phyloP scores from a whole-genome alignment of 2,329 filamentous ascomycete genomes.

The Penicillium sp. region DNA sequence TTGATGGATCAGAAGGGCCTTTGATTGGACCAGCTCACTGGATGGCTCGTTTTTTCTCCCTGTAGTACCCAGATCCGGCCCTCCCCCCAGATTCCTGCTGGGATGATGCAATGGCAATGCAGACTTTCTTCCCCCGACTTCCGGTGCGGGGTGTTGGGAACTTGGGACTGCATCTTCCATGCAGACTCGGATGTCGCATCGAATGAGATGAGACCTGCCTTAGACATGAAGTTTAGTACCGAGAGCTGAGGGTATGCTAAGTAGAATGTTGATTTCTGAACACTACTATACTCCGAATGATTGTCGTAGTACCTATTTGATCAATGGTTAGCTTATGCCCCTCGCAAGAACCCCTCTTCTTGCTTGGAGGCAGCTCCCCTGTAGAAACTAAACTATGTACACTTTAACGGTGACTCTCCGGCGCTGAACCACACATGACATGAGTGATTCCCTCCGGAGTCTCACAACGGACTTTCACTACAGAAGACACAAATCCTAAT shows the following conservation, averaged over 20 bases:
- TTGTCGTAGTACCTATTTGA: too few species aligned
- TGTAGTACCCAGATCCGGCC: not conserved
- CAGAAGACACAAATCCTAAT: not conserved
- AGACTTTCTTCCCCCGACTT: not conserved
- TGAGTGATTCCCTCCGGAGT: not conserved
- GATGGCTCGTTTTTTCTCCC: not conserved
- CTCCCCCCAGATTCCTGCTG: not conserved
- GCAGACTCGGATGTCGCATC: conserved; percentile 1
- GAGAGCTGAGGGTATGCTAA: too few species aligned
- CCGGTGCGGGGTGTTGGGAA: conserved; percentile 1
- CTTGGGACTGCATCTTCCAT: not conserved
- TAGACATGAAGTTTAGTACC: not conserved
- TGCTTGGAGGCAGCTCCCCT: not conserved
- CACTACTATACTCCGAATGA: too few species aligned
- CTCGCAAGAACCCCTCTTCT: not conserved
- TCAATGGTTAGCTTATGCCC: too few species aligned
- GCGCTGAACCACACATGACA: not conserved
- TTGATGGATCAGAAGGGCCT: not conserved
- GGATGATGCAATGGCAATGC: conserved; percentile 19
- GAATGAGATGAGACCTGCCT: conserved; percentile 1
- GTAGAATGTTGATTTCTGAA: too few species aligned
- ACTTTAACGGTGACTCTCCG: not conserved
- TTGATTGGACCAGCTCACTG: not conserved
- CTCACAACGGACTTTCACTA: not conserved
- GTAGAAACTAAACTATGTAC: not conserved